Base-by-base conservation (phyloP, 306 rosid genomes). In the Corylus avellana region DNA sequence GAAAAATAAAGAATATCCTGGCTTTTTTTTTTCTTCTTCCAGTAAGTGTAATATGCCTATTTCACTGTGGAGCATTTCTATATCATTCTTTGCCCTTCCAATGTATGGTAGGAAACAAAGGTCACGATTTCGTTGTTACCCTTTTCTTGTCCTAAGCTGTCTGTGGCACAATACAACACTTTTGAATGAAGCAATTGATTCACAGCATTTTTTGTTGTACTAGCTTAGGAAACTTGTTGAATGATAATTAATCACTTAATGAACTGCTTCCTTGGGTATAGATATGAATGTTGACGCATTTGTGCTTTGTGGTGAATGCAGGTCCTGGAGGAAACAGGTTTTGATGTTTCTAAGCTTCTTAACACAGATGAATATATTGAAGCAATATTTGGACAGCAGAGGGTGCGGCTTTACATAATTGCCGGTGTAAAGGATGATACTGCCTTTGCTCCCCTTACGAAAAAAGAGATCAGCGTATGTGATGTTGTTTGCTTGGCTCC, bases 391-490 rank as follows among this genome's bases (percentile, higher is more conserved):
- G 98, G 98, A 82, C 98, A 91, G 47, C 98, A 95, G 84, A 87
- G 98, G 83, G 98, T 95, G 85, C 89, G 98, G 37, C 97, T 95
- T 75, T 95, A 92, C 84, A 93, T 95, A 79, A 82, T 93, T 77
- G 94, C 94, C 51, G 98, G 98, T 75, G 98, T 95, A 79, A 92
- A 91, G 86, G 97, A 92, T 80, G 94, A 92, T 76, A 88, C 97
- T 51, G 82, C 92, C 54, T 95, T 95, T 91, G 98, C 97, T 35
- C 97, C 98, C 42, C 98, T 75, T 46, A 95, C 98, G 78, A 95
- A 95, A 84, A 95, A 95, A 87, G 98, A 95, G 89, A 95, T 95
- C 91, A 95, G 98, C 78, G 98, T 95, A 93, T 75, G 98, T 78
- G 70, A 70, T 84, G 78, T 70, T 46, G 22, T 54, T 68, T 67